Conservation (phyloP, 2,329 filamentous ascomycete species). For the Apiospora arundinis region DNA sequence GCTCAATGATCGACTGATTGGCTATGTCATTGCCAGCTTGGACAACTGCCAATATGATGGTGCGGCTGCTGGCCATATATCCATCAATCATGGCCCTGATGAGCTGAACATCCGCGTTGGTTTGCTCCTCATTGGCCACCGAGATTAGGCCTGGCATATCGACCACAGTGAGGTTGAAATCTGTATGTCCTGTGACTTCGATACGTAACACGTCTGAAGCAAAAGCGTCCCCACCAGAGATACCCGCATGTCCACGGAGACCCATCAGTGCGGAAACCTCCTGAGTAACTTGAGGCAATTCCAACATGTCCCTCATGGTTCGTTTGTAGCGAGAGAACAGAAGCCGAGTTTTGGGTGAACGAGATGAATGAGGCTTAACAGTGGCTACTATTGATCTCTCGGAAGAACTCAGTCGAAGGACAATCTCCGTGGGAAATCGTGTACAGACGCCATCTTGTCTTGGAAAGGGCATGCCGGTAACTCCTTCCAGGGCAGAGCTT, state of each 20-base stretch:
- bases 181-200: slow-evolving; percentile 31
- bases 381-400: slow-evolving; percentile 27
- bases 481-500: no score
- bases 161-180: slow-evolving; percentile 51
- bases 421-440: no score
- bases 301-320: slow-evolving; percentile 28
- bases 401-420: no score
- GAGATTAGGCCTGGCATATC: slow-evolving; percentile 55
- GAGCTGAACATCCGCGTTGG: slow-evolving; percentile 39
- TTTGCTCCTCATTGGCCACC: slow-evolving; percentile 42
- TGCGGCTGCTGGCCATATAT: slow-evolving; percentile 49
- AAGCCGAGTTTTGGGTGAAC: slow-evolving; percentile 20
- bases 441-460: no score
- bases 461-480: no score
- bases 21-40: slow-evolving; percentile 47
- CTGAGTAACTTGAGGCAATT: slow-evolving; percentile 33
- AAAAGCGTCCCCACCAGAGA: slow-evolving; percentile 28
- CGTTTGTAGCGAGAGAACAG: slow-evolving; percentile 26
- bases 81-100: slow-evolving; percentile 45
- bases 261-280: slow-evolving; percentile 32
- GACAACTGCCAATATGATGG: slow-evolving; percentile 54
- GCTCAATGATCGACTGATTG: slow-evolving; percentile 45
- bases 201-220: slow-evolving; percentile 36
- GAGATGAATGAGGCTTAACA: slow-evolving; percentile 29
- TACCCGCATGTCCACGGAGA: slow-evolving; percentile 25